Conservation (phyloP, 352 stramenopile species). For the Globisporangium heterothallicum region DNA sequence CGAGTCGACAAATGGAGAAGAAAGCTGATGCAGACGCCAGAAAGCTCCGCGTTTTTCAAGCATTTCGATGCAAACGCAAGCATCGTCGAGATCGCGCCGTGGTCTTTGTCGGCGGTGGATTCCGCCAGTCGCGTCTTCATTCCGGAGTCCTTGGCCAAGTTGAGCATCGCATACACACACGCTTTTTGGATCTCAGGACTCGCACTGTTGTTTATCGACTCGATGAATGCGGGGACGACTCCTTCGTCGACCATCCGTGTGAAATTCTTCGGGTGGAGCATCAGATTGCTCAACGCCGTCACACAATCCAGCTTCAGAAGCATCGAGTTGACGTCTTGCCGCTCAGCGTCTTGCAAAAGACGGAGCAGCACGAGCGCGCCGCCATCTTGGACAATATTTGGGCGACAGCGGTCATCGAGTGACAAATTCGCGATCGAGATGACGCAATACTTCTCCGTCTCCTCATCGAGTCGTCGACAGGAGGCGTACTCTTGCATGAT, state of each 20-base stretch:
- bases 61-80: conserved; percentile 58
- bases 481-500: conserved; percentile 32
- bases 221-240: conserved; percentile 62
- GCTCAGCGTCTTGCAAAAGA: conserved; percentile 26
- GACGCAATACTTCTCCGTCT: conserved; percentile 66
- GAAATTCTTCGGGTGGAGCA: conserved; percentile 80
- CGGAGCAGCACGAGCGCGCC: conserved; percentile 48
- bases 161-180: conserved; percentile 76
- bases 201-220: conserved; percentile 40
- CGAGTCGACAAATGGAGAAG: conserved; percentile 68
- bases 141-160: conserved; percentile 51
- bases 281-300: conserved; percentile 74
- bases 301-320: conserved; percentile 78
- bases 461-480: conserved; percentile 24
- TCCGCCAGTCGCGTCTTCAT: conserved; percentile 72
- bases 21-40: conserved; percentile 59
- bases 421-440: conserved; percentile 67
- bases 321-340: conserved; percentile 18
- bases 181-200: conserved; percentile 70
- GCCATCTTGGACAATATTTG: conserved; percentile 54
- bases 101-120: conserved; percentile 23
- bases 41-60: conserved; percentile 52
- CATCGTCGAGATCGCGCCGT: conserved; percentile 63
- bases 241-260: conserved; percentile 67
- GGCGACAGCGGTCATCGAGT: conserved; percentile 65